Percentiles rank a stretch among this genome's conserved stretches.
Conservation (phyloP, 2,329 filamentous ascomycete species). For the Pseudocercospora vitis region DNA sequence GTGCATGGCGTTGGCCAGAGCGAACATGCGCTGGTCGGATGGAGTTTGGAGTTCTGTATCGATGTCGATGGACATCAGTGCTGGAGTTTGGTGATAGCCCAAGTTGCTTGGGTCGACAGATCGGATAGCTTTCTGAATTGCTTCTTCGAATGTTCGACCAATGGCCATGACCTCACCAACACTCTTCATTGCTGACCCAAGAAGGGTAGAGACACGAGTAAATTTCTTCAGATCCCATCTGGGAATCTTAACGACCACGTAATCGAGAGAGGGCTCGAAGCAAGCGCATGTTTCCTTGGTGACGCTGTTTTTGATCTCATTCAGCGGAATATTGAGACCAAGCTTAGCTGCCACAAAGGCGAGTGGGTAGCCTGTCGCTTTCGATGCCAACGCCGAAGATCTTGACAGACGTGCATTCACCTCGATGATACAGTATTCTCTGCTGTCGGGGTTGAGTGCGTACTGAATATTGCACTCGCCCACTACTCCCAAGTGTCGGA, state of each 20-base stretch:
- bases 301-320: constrained; percentile 94
- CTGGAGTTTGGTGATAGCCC: constrained; percentile 85
- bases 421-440: constrained; percentile 98
- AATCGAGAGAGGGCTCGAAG: constrained; percentile 97
- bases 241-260: constrained; percentile 98
- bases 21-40: constrained; percentile 94
- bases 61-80: constrained; percentile 93
- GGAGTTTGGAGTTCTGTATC: constrained; percentile 95
- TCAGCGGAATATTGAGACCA: constrained; percentile 88
- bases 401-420: constrained; percentile 95
- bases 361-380: constrained; percentile 93
- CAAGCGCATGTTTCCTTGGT: constrained; percentile 95
- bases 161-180: constrained; percentile 99
- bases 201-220: constrained; percentile 89
- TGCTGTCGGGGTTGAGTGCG: constrained; percentile 89
- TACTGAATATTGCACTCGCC: constrained; percentile 99
- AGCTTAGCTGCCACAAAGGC: constrained; percentile 97
- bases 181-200: constrained; percentile 99
- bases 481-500: constrained; percentile 93
- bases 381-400: constrained; percentile 92
- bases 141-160: constrained; percentile 93
- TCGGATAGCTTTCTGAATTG: constrained; percentile 96
- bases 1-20: constrained; percentile 97
- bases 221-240: constrained; percentile 99
- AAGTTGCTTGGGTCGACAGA: constrained; percentile 93